A percentile compares a stretch with the other conserved stretches of the same genome.
Conservation (phyloP, 2,329 filamentous ascomycete genomes). For the Penicillium expansum region DNA sequence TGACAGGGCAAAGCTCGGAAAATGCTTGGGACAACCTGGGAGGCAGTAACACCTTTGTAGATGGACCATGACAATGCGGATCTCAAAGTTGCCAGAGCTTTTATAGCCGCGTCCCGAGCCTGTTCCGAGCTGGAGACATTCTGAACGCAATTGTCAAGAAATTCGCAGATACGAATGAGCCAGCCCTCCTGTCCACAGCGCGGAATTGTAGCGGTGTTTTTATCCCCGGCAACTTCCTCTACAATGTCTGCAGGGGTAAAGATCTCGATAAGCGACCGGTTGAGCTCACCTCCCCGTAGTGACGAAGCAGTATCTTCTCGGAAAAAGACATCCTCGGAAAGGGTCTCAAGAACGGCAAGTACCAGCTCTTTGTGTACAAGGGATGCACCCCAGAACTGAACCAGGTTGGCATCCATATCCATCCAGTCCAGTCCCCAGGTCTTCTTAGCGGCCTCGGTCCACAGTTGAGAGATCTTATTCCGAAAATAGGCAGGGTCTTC, state of each 20-base stretch:
- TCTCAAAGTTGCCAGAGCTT: constrained; percentile 72
- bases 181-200: constrained; percentile 82
- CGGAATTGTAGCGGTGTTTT: constrained; percentile 66
- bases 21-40: constrained; percentile 67
- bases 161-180: constrained; percentile 71
- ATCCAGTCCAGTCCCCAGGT: constrained; percentile 92
- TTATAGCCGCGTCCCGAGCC: constrained; percentile 68
- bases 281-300: constrained; percentile 77
- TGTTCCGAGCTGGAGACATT: constrained; percentile 65
- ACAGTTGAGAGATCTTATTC: constrained; percentile 91
- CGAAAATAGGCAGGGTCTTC: constrained; percentile 78
- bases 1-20: constrained; percentile 68
- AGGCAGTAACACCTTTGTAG: constrained; percentile 72
- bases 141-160: constrained; percentile 70
- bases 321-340: constrained; percentile 92
- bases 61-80: constrained; percentile 85
- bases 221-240: constrained; percentile 69
- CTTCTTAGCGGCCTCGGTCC: constrained; percentile 91
- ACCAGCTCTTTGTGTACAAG: constrained; percentile 78
- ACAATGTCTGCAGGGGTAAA: constrained; percentile 79
- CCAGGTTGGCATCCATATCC: constrained; percentile 84
- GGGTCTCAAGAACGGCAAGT: constrained; percentile 79
- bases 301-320: constrained; percentile 84
- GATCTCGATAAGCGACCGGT: constrained; percentile 87
- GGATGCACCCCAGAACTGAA: constrained; percentile 69